A percentile compares a stretch with the other conserved stretches of the same genome.
These are phyloP conservation scores for Mortierella sp. DNA, from an alignment of 371 early-diverging fungal species.

Conservation along the genomic window DNA sequence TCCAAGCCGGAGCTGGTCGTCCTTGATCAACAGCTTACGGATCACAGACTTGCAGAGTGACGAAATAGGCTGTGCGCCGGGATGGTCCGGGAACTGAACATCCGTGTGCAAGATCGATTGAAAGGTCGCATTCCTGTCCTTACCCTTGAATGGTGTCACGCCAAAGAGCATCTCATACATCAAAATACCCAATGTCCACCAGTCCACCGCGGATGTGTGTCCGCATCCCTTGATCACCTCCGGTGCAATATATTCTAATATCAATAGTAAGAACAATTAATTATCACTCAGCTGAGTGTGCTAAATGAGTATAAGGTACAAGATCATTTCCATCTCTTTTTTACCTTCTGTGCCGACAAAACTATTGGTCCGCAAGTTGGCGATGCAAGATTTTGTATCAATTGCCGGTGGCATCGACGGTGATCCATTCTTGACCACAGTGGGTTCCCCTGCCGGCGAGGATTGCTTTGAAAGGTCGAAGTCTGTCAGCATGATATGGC, in stretches of 20 bases:
- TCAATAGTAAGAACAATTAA: not conserved
- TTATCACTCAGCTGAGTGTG: not conserved
- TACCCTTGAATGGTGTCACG: constrained; percentile 95
- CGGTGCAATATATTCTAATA: constrained; percentile 93
- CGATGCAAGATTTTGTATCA: constrained; percentile 91
- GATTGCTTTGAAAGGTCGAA: constrained; percentile 96
- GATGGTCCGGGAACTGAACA: constrained; percentile 76
- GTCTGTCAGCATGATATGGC: constrained; percentile 97
- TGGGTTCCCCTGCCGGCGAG: constrained; percentile 78
- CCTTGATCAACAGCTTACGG: constrained; percentile 86
- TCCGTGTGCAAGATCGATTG: constrained; percentile 85
- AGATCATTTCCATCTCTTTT: not conserved
- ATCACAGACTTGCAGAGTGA: constrained; percentile 79
- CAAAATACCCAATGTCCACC: constrained; percentile 99
- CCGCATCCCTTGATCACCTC: constrained; percentile 93
- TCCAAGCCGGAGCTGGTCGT: constrained; percentile 89
- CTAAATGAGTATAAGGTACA: not conserved
- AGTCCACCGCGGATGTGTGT: constrained; percentile 95
- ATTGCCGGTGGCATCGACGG: constrained; percentile 69
- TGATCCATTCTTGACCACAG: constrained; percentile 74
- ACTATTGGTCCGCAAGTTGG: constrained; percentile 89
- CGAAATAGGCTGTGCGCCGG: constrained; percentile 63
- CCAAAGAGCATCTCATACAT: constrained; percentile 97
- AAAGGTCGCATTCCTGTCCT: constrained; percentile 88
- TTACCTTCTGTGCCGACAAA: constrained; percentile 96